These are phyloP conservation scores for Myochromella boudieri DNA, from an alignment of 768 basidiomycete genomes.

Conservation along the genomic window DNA sequence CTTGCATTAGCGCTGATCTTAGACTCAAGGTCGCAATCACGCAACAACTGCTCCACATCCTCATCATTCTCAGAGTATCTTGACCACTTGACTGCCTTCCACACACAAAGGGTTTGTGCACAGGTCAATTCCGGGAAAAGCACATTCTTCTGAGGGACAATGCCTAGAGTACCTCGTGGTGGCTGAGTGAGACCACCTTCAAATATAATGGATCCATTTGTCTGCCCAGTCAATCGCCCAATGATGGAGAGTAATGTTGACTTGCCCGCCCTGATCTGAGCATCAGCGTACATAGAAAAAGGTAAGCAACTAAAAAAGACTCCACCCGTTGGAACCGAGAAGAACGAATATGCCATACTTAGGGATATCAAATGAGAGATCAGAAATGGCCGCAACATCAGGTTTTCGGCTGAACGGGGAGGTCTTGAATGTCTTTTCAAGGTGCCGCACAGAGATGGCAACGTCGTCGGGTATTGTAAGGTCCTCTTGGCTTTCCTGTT, in stretches of 20 bases:
- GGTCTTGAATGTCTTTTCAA: constrained; percentile 57
- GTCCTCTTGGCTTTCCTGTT: constrained; percentile 6
- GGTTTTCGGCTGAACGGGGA: constrained; percentile 48
- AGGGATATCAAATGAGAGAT: constrained; percentile 69
- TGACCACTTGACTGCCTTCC: constrained; percentile 73
- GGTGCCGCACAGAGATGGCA: constrained; percentile 62
- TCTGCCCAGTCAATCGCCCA: constrained; percentile 59
- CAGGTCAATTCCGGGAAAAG: constrained; percentile 76
- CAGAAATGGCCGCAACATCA: constrained; percentile 59
- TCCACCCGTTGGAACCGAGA: constrained; percentile 68
- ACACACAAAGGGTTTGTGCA: constrained; percentile 69
- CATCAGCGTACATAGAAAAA: constrained; percentile 3
- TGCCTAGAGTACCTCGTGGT: constrained; percentile 66
- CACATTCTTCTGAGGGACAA: constrained; percentile 84
- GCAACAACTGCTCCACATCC: constrained; percentile 62
- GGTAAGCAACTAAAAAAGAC: neutral
- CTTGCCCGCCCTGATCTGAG: constrained; percentile 63
- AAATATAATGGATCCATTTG: constrained; percentile 55
- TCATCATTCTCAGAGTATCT: constrained; percentile 42
- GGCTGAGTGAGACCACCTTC: constrained; percentile 54
- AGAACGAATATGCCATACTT: constrained; percentile 76
- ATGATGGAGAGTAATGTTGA: constrained; percentile 71
- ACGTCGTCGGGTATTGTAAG: constrained; percentile 33
- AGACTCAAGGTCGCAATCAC: constrained; percentile 70
- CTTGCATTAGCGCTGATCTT: constrained; percentile 68